These are phyloP conservation scores for Penicillium nordicum DNA, from an alignment of 2,329 filamentous ascomycete genomes.

Conservation along the genomic window DNA sequence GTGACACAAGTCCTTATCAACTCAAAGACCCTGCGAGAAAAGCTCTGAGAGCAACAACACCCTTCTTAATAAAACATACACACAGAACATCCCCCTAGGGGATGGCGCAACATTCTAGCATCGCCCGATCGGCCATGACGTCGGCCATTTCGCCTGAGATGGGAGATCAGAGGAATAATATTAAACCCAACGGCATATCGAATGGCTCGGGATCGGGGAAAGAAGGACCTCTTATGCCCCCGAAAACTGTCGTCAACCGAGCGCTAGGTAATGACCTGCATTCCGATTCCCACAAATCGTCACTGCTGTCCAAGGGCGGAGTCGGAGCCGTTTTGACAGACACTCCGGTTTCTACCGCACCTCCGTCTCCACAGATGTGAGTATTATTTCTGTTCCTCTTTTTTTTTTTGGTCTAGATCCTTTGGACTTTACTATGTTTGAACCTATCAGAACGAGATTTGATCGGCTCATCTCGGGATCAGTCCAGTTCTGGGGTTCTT, in stretches of 20 bases:
- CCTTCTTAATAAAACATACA: background rate
- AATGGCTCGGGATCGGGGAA: slow-evolving; percentile 27
- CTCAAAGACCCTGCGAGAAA: background rate
- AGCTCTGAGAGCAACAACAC: slow-evolving; percentile 3
- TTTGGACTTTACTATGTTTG: background rate
- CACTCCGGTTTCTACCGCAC: slow-evolving; percentile 61
- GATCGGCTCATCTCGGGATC: background rate
- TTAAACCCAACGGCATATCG: slow-evolving; percentile 20
- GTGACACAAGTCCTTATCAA: background rate
- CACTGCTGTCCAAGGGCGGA: slow-evolving; percentile 42
- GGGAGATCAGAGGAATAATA: slow-evolving; percentile 23
- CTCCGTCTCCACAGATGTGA: slow-evolving; percentile 61
- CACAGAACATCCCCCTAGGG: slow-evolving; percentile 16
- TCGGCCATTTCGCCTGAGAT: slow-evolving; percentile 27
- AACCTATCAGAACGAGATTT: slow-evolving; percentile 1
- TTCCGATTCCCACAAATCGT: slow-evolving; percentile 38
- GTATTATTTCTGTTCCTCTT: slow-evolving; percentile 27
- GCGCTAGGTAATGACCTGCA: slow-evolving; percentile 43
- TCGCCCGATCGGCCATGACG: slow-evolving; percentile 51
- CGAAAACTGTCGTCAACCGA: slow-evolving; percentile 42
- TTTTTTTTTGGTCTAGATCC: slow-evolving; percentile 12
- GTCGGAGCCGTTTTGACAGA: slow-evolving; percentile 57
- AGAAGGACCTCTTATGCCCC: slow-evolving; percentile 34
- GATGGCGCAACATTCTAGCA: slow-evolving; percentile 48
- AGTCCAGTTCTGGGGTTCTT: background rate